Conservation (phyloP, 1,284 basidiomycete genomes). For the Phylloboletellus chloephorus region DNA sequence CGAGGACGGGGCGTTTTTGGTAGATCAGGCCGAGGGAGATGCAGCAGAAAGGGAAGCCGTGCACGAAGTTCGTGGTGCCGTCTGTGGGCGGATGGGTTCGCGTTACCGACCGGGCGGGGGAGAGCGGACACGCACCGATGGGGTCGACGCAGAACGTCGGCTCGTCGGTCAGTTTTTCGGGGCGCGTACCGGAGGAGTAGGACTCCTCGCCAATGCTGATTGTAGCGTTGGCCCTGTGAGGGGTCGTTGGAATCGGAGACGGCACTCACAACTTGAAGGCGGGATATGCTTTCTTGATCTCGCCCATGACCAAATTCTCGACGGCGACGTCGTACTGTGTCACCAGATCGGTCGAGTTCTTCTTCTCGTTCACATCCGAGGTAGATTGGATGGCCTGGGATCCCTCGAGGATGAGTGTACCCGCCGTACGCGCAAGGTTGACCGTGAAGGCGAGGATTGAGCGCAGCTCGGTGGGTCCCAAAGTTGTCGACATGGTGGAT, state of each 20-base stretch:
- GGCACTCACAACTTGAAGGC: conserved; percentile 73
- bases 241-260: conserved; percentile 3
- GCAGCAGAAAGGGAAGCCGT: conserved; percentile 86
- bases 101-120: not conserved
- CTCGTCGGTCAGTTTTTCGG: conserved; percentile 72
- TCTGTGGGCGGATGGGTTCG: conserved; percentile 41
- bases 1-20: conserved; percentile 74
- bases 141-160: conserved; percentile 93
- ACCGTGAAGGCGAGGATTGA: conserved; percentile 71
- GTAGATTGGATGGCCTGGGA: conserved; percentile 62
- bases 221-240: not conserved
- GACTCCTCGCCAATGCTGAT: conserved; percentile 89
- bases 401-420: conserved; percentile 68
- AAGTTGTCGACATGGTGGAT: conserved; percentile 21
- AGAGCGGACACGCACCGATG: conserved; percentile 46
- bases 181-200: conserved; percentile 65
- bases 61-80: conserved; percentile 93
- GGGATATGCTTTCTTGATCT: conserved; percentile 69
- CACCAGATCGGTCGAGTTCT: conserved; percentile 91
- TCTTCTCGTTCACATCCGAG: conserved; percentile 72
- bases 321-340: conserved; percentile 95
- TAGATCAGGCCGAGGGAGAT: conserved; percentile 91
- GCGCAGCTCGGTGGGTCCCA: conserved; percentile 39
- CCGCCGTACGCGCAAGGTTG: conserved; percentile 65
- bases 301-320: conserved; percentile 77